phyloP scores from a whole-genome alignment of 768 basidiomycete genomes.

The Kwoniella newhampshirensis region DNA sequence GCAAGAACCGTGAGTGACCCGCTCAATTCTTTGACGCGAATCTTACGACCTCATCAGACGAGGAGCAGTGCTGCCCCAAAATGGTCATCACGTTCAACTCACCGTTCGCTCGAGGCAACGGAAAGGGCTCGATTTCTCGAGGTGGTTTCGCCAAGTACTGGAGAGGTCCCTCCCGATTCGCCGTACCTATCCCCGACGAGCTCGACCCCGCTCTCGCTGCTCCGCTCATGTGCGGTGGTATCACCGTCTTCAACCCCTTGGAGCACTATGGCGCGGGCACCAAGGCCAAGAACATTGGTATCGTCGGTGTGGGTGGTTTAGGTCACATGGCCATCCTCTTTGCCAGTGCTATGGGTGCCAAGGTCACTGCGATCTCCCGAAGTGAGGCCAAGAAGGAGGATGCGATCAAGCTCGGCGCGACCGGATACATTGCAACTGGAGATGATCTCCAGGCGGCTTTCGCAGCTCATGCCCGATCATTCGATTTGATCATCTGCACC shows the following conservation, averaged over 20 bases:
- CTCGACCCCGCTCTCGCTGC: conserved; percentile 61
- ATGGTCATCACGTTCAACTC: conserved; percentile 37
- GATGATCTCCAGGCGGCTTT: conserved; percentile 38
- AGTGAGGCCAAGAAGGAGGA: conserved; percentile 60
- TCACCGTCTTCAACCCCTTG: conserved; percentile 65
- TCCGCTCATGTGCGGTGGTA: conserved; percentile 65
- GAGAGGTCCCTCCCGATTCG: conserved; percentile 54
- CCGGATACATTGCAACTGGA: conserved; percentile 59
- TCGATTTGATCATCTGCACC: conserved; percentile 55
- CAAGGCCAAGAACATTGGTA: conserved; percentile 62
- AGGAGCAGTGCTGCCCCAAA: conserved; percentile 31
- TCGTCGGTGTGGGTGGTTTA: conserved; percentile 65
- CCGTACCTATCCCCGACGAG: conserved; percentile 61
- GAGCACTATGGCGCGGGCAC: conserved; percentile 60
- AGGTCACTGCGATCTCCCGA: conserved; percentile 64
- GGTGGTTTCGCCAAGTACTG: conserved; percentile 3
- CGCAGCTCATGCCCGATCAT: conserved; percentile 40
- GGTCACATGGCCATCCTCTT: conserved; percentile 54
- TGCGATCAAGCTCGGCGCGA: conserved; percentile 62
- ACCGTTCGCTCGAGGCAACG: conserved; percentile 33
- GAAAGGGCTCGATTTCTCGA: not conserved
- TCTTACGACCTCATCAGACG: conserved; percentile 3
- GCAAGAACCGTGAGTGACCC: conserved; percentile 53
- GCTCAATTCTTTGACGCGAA: too few species aligned
- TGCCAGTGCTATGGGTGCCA: conserved; percentile 61